Percentiles rank a stretch among this genome's conserved stretches.
phyloP scores from a whole-genome alignment of 148 eudicot genomes.

The Arbutus unedo region DNA sequence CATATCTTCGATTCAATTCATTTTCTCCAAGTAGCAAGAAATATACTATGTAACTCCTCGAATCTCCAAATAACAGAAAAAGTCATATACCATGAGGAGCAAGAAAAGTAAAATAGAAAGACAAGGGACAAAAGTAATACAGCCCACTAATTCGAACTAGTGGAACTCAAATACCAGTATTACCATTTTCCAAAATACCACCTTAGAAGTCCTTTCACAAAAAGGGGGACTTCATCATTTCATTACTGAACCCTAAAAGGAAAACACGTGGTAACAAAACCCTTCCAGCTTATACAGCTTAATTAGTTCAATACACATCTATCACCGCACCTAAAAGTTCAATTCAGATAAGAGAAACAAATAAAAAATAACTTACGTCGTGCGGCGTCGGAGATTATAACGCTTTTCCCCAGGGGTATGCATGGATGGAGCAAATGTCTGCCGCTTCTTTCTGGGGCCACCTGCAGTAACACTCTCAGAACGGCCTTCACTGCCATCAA shows the following conservation, averaged over 20 bases:
- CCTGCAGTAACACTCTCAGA: constrained; percentile 67
- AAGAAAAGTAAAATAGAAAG: neutral
- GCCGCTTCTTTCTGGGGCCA: constrained; percentile 68
- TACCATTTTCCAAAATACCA: neutral
- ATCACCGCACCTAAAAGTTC: neutral
- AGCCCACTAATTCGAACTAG: neutral
- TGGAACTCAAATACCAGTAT: neutral
- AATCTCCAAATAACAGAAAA: neutral
- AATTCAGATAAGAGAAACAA: neutral
- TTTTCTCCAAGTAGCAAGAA: neutral
- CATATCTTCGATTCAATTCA: neutral
- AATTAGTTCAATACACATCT: neutral
- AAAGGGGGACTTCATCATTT: neutral
- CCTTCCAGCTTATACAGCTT: neutral
- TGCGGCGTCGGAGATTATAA: constrained; percentile 78
- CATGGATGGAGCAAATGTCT: constrained; percentile 42
- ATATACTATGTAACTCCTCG: neutral
- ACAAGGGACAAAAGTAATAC: neutral
- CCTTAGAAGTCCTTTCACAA: neutral
- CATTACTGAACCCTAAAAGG: neutral
- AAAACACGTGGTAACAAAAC: neutral
- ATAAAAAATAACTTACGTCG: constrained; percentile 50
- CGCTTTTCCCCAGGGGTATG: constrained; percentile 66
- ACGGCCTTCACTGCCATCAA: constrained; percentile 54
- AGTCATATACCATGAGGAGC: constrained; percentile 3